Percentiles rank a stretch among this genome's conserved stretches.
phyloP scores from a whole-genome alignment of 441 rosid genomes.

The Pelargonium australe region DNA sequence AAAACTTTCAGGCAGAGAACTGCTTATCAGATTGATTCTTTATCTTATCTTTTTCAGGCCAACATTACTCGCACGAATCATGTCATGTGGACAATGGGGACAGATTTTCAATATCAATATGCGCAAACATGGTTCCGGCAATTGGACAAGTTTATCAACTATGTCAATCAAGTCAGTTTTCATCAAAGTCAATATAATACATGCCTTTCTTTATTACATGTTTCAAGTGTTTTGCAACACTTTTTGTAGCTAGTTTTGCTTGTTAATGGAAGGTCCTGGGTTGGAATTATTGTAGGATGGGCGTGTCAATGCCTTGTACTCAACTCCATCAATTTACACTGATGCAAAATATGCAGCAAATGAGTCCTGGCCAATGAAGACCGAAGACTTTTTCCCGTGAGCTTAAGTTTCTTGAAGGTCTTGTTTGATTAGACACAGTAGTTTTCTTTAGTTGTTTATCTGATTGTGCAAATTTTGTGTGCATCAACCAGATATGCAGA shows the following conservation, averaged over 20 bases:
- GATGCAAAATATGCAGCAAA: conserved; percentile 87
- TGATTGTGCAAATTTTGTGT: conserved; percentile 24
- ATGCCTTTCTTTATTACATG: not conserved
- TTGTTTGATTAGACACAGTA: not conserved
- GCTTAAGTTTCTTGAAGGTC: conserved; percentile 27
- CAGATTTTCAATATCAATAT: conserved; percentile 96
- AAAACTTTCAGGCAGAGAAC: conserved; percentile 5
- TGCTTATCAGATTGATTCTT: conserved; percentile 1
- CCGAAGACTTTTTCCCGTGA: conserved; percentile 94
- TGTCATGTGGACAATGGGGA: conserved; percentile 99
- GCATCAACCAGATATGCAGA: conserved; percentile 79
- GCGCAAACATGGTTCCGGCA: conserved; percentile 89
- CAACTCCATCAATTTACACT: conserved; percentile 97
- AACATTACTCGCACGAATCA: conserved; percentile 89
- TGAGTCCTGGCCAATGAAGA: conserved; percentile 81
- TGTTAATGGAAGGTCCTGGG: conserved; percentile 12
- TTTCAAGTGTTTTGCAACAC: not conserved
- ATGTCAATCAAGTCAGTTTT: conserved; percentile 72
- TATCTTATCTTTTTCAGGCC: conserved; percentile 47
- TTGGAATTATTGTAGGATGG: conserved; percentile 62
- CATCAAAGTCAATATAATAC: not conserved
- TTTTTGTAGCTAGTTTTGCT: not conserved
- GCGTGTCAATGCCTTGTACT: conserved; percentile 91
- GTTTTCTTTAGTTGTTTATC: conserved; percentile 16
- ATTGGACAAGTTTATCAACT: conserved; percentile 95